Conservation (phyloP, 768 basidiomycete genomes). For the Gymnopilus junonius region DNA sequence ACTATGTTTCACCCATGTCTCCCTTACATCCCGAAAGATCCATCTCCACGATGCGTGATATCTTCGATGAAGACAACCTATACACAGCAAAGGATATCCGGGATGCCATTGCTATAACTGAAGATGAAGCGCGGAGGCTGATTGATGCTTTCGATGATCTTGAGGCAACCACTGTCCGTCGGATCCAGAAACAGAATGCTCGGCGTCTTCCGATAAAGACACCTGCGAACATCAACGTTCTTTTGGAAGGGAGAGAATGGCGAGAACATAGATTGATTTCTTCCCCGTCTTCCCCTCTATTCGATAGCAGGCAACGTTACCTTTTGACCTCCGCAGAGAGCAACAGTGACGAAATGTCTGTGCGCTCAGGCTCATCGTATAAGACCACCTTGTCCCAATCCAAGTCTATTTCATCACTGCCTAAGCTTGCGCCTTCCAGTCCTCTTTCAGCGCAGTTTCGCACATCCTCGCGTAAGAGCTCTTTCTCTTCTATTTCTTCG, state of each 20-base stretch:
- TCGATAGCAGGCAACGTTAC: conserved; percentile 12
- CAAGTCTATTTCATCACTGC: conserved; percentile 37
- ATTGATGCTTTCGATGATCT: conserved; percentile 71
- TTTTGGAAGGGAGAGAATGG: conserved; percentile 40
- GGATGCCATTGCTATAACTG: conserved; percentile 61
- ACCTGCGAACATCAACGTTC: conserved; percentile 31
- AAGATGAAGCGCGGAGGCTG: conserved; percentile 65
- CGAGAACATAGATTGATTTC: conserved; percentile 34
- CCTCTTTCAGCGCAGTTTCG: conserved; percentile 34
- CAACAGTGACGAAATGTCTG: conserved; percentile 44
- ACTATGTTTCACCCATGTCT: conserved; percentile 8
- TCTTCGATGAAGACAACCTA: conserved; percentile 59
- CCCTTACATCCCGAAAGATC: conserved; percentile 25
- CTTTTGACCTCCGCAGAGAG: conserved; percentile 6
- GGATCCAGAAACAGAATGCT: conserved; percentile 44
- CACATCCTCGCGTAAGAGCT: conserved; percentile 27
- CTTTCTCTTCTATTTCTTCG: conserved; percentile 56
- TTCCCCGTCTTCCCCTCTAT: conserved; percentile 27
- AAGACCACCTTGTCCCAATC: conserved; percentile 46
- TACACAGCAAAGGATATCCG: conserved; percentile 61
- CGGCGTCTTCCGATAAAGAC: conserved; percentile 36
- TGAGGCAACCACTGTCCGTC: conserved; percentile 61
- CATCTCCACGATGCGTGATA: conserved; percentile 33
- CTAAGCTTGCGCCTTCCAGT: conserved; percentile 28
- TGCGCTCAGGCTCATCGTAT: conserved; percentile 47